Evolutionary conservation across 2,329 filamentous ascomycete species (phyloP), one percentile per base, ranked within the genome.

Genomic region (Aspergillus unguis): DNA sequence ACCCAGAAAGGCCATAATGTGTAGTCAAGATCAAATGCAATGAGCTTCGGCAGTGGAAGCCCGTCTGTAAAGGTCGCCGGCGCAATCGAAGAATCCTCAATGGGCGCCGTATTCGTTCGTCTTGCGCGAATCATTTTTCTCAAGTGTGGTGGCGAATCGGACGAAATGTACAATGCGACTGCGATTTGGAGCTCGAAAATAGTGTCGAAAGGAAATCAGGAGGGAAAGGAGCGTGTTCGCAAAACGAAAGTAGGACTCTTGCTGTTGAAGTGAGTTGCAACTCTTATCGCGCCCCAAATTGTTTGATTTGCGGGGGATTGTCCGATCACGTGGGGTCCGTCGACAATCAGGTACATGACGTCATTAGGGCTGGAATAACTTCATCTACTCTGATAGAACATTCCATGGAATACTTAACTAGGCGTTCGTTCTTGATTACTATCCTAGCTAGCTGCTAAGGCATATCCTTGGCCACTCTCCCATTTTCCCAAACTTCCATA

Each of bases 1-100:
- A 95, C 86, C 92, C 92, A 97, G 75, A 96, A 96, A 4, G 92
- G 91, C 94, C 92, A 97, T n/a, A 97, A 80, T 0, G 94, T 97
- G 79, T 96, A 97, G 79, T 97, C 92, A 57, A 97, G 84, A 71
- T 97, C 94, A 75, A 97, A 96, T 58, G 94, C 88, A 63, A 97
- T 81, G 61, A 96, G 80, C 56, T 86, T 85, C 0, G 92, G 92
- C 1, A 96, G 81, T 0, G 90, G 88, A 0, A 85, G 81, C 38
- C 83, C 80, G 60, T 86, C 84, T 55, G 74, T 82, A 71, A 86
- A 84, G 9, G 82, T 85, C 11, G 75, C 69, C 3, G 81, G 81
- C 57, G 70, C 68, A 36, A 74, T 64, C 11, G 68, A 68, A 47
- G 65, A 56, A 47, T 72, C 69, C 41, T 71, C 68, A 26, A 68